phyloP scores from a whole-genome alignment of 106 monocot genomes.

The Dendrobium nobile region DNA sequence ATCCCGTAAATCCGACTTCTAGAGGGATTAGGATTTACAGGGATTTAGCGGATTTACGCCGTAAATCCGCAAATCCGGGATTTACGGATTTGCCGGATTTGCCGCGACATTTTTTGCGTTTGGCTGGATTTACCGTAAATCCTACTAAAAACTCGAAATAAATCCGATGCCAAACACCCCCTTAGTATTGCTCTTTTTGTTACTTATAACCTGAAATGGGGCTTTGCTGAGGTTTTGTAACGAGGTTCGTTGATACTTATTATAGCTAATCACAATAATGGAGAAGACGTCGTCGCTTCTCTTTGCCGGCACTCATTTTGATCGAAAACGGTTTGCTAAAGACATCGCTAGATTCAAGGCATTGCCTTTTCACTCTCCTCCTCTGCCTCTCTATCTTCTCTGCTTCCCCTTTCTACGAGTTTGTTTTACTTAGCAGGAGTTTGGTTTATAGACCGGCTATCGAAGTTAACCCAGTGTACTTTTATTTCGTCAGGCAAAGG shows the following conservation, averaged over 20 bases:
- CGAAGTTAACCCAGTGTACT: not conserved
- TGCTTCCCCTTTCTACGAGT: not conserved
- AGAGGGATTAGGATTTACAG: too few relatives aligned
- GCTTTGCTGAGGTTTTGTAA: not conserved
- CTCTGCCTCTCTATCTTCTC: not conserved
- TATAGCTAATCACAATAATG: slow-evolving; percentile 17
- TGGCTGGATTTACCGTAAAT: too few relatives aligned
- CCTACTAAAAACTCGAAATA: too few relatives aligned
- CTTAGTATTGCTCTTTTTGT: not conserved
- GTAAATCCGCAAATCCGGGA: too few relatives aligned
- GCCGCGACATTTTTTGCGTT: too few relatives aligned
- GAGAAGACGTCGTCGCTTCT: slow-evolving; percentile 50
- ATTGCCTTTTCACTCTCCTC: not conserved
- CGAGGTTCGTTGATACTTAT: not conserved
- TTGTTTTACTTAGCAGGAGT: not conserved
- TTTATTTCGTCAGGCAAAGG: slow-evolving; percentile 22
- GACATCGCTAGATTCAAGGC: slow-evolving; percentile 60
- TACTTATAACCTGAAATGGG: not conserved
- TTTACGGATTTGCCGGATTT: too few relatives aligned
- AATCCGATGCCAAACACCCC: too few relatives aligned
- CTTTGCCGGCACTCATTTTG: slow-evolving; percentile 62
- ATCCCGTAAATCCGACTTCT: too few relatives aligned
- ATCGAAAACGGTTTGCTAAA: slow-evolving; percentile 55
- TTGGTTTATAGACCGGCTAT: not conserved
- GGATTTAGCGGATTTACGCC: too few relatives aligned